Evolutionary conservation across 1,139 yeast species (phyloP), one percentile per base, ranked within the genome.

Genomic region (Lizanozyma gosingica): DNA sequence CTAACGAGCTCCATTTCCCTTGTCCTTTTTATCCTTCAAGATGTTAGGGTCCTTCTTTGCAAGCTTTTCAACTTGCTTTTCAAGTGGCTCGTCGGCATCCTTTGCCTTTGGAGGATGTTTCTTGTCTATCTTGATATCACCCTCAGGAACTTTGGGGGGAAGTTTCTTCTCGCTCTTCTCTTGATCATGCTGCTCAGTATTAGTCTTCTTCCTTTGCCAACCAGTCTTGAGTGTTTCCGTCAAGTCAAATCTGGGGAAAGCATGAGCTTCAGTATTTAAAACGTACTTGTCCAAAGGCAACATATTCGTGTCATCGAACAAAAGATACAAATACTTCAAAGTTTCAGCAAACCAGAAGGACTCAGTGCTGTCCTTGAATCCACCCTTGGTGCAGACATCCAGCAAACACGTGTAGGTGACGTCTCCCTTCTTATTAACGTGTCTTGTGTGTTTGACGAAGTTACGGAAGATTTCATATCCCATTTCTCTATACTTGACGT

Each of bases 291-390:
- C 80, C 46, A 84, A 65, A 14, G 85, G 80, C 33, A 78, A 50
- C 44, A 66, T 59, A 50, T 73, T 67, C 15, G 71, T 72, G 35
- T 80, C 79, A 50, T 83, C 87, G 60, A 90, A 90, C 49, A 90
- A 67, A 46, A 90, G 66, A 58, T 87, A 88, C 43, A 90, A 69
- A 59, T 90, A 90, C 60, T 90, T 90, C 55, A 90, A 73, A 1
- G 97, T 90, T 59, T 90, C 97, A 0, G 96, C 90, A 43, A 86
- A 68, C 97, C 97, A 90, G 68, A 87, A 87, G 14, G 94, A 82
- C 60, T 90, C 97, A 74, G 86, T 77, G 55, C 86, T 86, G 60
- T 90, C 95, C 41, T 75, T 63, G 48, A 57, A 60, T 32, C 56
- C 60, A 1, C 78, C 65, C 2, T 52, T 47, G 1, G 78, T 67